These are phyloP conservation scores for Arctostaphylos glauca DNA, from an alignment of 148 eudicot species.

Conservation along the genomic window DNA sequence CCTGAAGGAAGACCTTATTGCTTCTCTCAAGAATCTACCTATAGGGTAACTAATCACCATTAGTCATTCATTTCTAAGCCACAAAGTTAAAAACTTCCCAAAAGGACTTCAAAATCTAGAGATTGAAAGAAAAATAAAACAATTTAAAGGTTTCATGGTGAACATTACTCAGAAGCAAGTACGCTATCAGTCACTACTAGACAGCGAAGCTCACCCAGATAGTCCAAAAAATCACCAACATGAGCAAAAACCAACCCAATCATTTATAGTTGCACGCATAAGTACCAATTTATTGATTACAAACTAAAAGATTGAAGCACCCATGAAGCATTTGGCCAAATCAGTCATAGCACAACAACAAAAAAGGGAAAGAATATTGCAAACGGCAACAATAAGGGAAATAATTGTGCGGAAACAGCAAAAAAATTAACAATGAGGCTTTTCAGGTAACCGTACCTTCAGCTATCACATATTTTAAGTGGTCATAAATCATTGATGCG, in stretches of 20 bases:
- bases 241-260: neutral
- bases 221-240: neutral
- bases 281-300: neutral
- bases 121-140: neutral
- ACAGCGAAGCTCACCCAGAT: neutral
- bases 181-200: neutral
- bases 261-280: neutral
- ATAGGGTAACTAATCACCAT: neutral
- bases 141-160: neutral
- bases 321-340: neutral
- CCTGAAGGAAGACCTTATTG: neutral
- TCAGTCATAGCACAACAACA: neutral
- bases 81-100: neutral
- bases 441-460: neutral
- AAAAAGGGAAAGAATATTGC: neutral
- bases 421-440: neutral
- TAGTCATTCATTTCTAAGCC: neutral
- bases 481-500: neutral
- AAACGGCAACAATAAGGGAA: neutral
- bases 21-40: neutral
- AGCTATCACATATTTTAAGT: neutral
- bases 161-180: neutral
- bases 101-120: neutral
- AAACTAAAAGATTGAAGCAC: neutral
- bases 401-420: neutral